Conservation (phyloP, 805 yeast genomes). For the Cyberlindnera maritima region DNA sequence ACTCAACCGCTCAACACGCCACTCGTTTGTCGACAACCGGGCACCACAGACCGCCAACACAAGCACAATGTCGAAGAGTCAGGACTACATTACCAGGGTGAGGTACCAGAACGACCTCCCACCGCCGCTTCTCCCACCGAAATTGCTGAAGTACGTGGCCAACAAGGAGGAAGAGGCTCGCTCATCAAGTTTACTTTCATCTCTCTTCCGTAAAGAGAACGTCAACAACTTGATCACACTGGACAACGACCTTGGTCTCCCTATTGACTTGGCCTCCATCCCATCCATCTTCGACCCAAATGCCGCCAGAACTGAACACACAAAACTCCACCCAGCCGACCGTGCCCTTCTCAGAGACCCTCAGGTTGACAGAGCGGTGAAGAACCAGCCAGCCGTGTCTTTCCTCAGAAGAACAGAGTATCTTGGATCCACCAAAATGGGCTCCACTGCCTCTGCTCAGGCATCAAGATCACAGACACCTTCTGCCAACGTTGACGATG, state of each 20-base stretch:
- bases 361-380: constrained; percentile 37
- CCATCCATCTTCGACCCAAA: constrained; percentile 63
- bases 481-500: constrained; percentile 29
- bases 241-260: constrained; percentile 70
- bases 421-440: constrained; percentile 34
- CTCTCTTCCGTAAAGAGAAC: constrained; percentile 67
- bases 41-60: background rate
- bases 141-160: constrained; percentile 55
- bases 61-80: constrained; percentile 45
- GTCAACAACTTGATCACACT: constrained; percentile 59
- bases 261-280: constrained; percentile 63
- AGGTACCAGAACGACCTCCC: constrained; percentile 87
- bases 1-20: too few relatives aligned
- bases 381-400: constrained; percentile 48
- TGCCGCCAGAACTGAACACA: background rate
- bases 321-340: constrained; percentile 69
- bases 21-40: background rate
- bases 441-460: background rate
- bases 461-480: constrained; percentile 20
- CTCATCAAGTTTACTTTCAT: constrained; percentile 57
- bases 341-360: constrained; percentile 78
- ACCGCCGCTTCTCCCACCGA: constrained; percentile 91
- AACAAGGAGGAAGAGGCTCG: constrained; percentile 41
- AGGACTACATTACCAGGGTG: constrained; percentile 76
- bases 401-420: constrained; percentile 95